Base-by-base conservation (phyloP, 441 rosid species). In the Eugenia klotzschiana region DNA sequence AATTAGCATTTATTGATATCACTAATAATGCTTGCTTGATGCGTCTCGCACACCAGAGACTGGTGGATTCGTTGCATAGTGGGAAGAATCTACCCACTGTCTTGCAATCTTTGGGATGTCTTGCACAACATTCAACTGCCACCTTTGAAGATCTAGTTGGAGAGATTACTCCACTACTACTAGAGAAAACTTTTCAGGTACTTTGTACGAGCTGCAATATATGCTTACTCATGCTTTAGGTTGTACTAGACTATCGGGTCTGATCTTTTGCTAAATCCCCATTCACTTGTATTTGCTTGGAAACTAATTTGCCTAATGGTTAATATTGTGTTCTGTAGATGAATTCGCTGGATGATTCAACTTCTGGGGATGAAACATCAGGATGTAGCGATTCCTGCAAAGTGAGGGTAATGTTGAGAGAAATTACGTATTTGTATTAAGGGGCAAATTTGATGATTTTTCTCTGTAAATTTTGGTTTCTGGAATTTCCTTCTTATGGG, bases 91-190 rank as follows among this genome's bases (percentile, higher is more conserved):
- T 91, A 86, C 94, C 98, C 83, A 94, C 99, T 72, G 89, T 89
- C 85, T 89, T 97, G 91, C 98, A 97, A 87, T 94, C 99, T 73
- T 86, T 97, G 93, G 98, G 98, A 69, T 94, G 97, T 87, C 87
- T 93, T 85, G 91, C 96, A 22, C 98, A 93, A 87, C 89, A 90
- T 89, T 94, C 94, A 83, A 90, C 91, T 82, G 89, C 86, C 73
- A 89, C 91, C 83, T 94, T 91, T 86, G 98, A 94, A 88, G 87
- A 87, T 88, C 90, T 88, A 84, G 88, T 91, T 85, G 89, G 85
- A 85, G 91, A 91, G 87, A 89, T 97, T 87, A 89, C 90, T 83
- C 89, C 91, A 57, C 91, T 90, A 55, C 85, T 93, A 74, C 87
- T 84, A 85, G 82, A 89, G 74, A 87, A 82, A 53, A 86, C 91